A percentile compares a stretch with the other conserved stretches of the same genome.
Evolutionary conservation across 129 eudicot species (phyloP).

Genomic region (Mikania micrantha): DNA sequence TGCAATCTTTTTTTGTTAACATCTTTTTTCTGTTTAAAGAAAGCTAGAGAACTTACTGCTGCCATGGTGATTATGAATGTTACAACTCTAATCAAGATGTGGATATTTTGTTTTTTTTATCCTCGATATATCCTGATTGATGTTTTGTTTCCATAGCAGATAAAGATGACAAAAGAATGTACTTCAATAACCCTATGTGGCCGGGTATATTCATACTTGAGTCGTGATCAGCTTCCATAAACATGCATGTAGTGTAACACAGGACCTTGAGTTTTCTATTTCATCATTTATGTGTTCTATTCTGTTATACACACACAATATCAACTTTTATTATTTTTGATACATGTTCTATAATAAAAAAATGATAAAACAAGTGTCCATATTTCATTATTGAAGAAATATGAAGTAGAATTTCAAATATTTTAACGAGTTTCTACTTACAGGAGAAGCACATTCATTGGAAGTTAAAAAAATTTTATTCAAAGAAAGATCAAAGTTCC

Average conservation of each 20-base stretch:
- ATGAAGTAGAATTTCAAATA: neutral
- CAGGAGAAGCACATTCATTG: conserved; percentile 95
- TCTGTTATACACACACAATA: too few species aligned
- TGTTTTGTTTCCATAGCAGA: conserved; percentile 35
- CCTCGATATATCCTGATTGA: neutral
- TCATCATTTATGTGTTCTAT: neutral
- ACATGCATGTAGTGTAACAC: neutral
- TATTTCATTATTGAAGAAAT: neutral
- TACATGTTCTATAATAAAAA: neutral
- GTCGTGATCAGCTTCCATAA: neutral
- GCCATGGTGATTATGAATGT: neutral
- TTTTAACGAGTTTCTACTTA: conserved; percentile 1
- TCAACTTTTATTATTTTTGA: neutral
- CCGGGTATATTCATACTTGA: conserved; percentile 50
- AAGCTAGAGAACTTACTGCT: neutral
- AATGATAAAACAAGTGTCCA: neutral
- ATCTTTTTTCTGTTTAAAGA: neutral
- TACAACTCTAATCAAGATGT: neutral
- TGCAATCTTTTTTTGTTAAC: neutral
- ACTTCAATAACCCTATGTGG: conserved; percentile 98
- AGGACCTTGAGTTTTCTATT: neutral
- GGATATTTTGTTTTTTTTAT: neutral
- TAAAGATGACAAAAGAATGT: conserved; percentile 40
- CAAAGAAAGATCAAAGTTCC: conserved; percentile 71
- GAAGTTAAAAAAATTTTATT: conserved; percentile 68